phyloP scores from a whole-genome alignment of 176 grass and related monocot species.

The Alopecurus myosuroides region DNA sequence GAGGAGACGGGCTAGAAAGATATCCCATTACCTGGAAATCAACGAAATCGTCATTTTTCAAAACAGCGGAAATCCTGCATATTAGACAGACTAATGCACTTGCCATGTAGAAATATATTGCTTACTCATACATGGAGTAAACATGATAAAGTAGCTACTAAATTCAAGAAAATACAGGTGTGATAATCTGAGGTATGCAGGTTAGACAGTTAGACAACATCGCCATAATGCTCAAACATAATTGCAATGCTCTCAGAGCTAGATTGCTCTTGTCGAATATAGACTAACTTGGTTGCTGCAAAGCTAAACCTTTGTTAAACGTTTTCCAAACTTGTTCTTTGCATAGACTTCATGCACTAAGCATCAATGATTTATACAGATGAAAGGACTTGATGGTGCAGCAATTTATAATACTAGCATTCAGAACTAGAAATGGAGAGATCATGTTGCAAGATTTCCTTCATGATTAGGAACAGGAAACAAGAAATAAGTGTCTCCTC shows the following conservation, averaged over 20 bases:
- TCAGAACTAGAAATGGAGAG: neutral
- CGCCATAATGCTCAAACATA: conserved; percentile 7
- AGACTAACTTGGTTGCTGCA: neutral
- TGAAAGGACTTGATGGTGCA: neutral
- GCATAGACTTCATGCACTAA: neutral
- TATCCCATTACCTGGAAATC: conserved; percentile 91
- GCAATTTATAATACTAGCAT: neutral
- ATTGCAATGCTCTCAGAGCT: neutral
- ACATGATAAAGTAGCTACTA: neutral
- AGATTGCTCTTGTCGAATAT: neutral
- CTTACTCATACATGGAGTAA: neutral
- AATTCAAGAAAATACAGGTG: neutral
- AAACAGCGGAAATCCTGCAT: conserved; percentile 4
- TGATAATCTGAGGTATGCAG: neutral
- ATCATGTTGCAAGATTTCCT: neutral
- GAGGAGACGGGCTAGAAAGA: conserved; percentile 83
- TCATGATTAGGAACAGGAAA: conserved; percentile 2
- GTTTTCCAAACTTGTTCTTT: neutral
- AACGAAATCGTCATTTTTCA: conserved; percentile 21
- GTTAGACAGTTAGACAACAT: conserved; percentile 2
- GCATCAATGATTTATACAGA: neutral
- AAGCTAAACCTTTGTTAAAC: neutral
- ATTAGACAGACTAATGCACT: neutral
- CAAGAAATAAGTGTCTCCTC: neutral
- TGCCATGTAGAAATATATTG: neutral